These are phyloP conservation scores for Beauveria medogensis DNA, from an alignment of 2,329 filamentous ascomycete genomes.

Conservation along the genomic window DNA sequence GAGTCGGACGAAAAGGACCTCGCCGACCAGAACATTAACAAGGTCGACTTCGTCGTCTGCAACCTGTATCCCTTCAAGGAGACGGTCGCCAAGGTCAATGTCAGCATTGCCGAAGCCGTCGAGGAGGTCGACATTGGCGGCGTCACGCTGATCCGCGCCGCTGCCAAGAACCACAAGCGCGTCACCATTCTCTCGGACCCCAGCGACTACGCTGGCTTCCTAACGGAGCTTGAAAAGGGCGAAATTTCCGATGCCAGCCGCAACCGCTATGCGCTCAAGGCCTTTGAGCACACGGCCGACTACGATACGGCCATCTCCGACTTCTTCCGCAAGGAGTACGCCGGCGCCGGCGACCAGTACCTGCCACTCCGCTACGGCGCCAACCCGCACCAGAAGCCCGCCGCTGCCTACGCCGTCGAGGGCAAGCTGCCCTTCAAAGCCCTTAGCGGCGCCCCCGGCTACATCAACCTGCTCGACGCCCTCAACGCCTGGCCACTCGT, in stretches of 20 bases:
- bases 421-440: slow-evolving; percentile 88
- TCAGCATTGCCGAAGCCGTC: slow-evolving; percentile 91
- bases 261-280: slow-evolving; percentile 89
- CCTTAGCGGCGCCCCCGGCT: slow-evolving; percentile 80
- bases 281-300: slow-evolving; percentile 95
- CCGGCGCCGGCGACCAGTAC: slow-evolving; percentile 74
- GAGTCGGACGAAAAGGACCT: slow-evolving; percentile 96
- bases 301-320: slow-evolving; percentile 92
- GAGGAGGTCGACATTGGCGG: slow-evolving; percentile 99
- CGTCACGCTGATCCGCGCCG: slow-evolving; percentile 90
- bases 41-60: slow-evolving; percentile 94
- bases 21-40: slow-evolving; percentile 87
- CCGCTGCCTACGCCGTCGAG: slow-evolving; percentile 69
- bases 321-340: slow-evolving; percentile 97
- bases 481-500: slow-evolving; percentile 96
- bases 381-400: slow-evolving; percentile 98
- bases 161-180: slow-evolving; percentile 93
- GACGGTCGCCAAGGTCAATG: slow-evolving; percentile 92
- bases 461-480: slow-evolving; percentile 94
- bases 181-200: slow-evolving; percentile 96
- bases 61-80: slow-evolving; percentile 99
- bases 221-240: slow-evolving; percentile 80
- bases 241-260: slow-evolving; percentile 80
- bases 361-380: slow-evolving; percentile 85
- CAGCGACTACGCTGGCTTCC: slow-evolving; percentile 85